A percentile compares a stretch with the other conserved stretches of the same genome.
Evolutionary conservation across 192 early-diverging fungal genomes (phyloP).

Genomic region (Spizellomyces punctatus): DNA sequence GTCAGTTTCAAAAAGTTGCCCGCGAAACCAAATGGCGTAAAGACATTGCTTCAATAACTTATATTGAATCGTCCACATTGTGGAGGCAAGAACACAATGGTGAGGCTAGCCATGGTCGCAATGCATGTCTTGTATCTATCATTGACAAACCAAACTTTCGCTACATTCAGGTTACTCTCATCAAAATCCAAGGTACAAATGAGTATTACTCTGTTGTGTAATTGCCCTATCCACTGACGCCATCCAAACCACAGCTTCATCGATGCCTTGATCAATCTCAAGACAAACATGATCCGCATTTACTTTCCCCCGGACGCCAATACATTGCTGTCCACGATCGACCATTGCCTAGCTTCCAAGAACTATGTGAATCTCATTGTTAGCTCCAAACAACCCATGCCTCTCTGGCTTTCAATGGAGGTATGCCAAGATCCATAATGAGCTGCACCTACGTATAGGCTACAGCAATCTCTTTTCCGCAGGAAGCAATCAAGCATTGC

Average conservation of each 20-base stretch:
- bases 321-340: conserved; percentile 37
- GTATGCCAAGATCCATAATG: conserved; percentile 1
- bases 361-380: conserved; percentile 51
- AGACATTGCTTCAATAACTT: conserved; percentile 42
- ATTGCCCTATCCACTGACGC: not conserved
- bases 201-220: not conserved
- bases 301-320: conserved; percentile 50
- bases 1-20: conserved; percentile 42
- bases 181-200: conserved; percentile 35
- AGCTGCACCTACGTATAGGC: not conserved
- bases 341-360: conserved; percentile 42
- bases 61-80: conserved; percentile 44
- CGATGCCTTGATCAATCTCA: conserved; percentile 46
- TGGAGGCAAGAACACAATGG: conserved; percentile 57
- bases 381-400: conserved; percentile 45
- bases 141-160: not conserved
- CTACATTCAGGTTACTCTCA: conserved; percentile 39
- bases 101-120: not conserved
- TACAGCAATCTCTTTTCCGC: not conserved
- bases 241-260: conserved; percentile 32
- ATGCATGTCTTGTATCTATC: not conserved
- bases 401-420: conserved; percentile 36
- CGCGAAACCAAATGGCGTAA: conserved; percentile 42
- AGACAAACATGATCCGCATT: conserved; percentile 39
- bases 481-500: conserved; percentile 47